Percentiles rank a stretch among this genome's conserved stretches.
These are phyloP conservation scores for Acacia confusa DNA, from an alignment of 306 rosid species.

Conservation along the genomic window DNA sequence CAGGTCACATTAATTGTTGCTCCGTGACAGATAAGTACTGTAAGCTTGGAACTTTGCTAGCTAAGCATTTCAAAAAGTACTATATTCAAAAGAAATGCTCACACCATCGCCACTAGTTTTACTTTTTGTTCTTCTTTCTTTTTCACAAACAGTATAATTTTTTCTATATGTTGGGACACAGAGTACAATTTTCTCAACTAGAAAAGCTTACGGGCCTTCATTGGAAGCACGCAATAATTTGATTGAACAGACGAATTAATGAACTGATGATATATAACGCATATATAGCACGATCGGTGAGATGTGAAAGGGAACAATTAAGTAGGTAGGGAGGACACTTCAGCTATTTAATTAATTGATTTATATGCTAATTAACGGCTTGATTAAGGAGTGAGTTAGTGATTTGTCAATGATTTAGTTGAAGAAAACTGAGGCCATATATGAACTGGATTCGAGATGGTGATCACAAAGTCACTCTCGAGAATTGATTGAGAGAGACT, in stretches of 20 bases:
- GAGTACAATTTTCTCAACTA: not conserved
- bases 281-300: not conserved
- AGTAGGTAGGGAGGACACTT: not conserved
- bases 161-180: not conserved
- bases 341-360: not conserved
- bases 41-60: slow-evolving; percentile 4
- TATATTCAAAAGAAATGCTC: slow-evolving; percentile 1
- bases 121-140: not conserved
- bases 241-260: not conserved
- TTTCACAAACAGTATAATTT: not conserved
- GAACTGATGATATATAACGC: not conserved
- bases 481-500: slow-evolving; percentile 6
- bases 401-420: slow-evolving; percentile 23
- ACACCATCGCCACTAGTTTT: not conserved
- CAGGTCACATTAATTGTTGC: not conserved
- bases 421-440: slow-evolving; percentile 1
- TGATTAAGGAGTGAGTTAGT: not conserved
- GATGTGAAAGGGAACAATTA: not conserved
- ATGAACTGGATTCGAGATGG: not conserved
- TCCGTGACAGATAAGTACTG: slow-evolving; percentile 10
- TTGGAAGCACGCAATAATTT: not conserved
- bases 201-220: not conserved
- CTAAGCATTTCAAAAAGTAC: not conserved
- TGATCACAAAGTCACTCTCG: not conserved
- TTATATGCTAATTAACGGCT: not conserved